These are phyloP conservation scores for Neurospora africana DNA, from an alignment of 495 filamentous ascomycete genomes.

Conservation along the genomic window DNA sequence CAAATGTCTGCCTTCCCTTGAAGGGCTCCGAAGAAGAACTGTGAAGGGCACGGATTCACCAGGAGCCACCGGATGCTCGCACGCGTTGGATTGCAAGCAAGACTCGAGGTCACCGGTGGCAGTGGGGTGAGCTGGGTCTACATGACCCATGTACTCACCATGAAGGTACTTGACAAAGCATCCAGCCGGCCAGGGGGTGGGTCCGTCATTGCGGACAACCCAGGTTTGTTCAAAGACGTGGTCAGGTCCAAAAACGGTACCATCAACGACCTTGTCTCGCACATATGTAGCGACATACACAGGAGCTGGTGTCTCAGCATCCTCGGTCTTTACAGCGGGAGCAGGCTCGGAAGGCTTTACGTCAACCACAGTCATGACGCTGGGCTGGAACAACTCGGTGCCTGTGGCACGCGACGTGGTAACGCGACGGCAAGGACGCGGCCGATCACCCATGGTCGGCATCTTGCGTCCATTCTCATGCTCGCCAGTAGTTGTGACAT, in stretches of 20 bases:
- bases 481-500: constrained; percentile 74
- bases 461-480: constrained; percentile 51
- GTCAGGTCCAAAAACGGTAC: constrained; percentile 55
- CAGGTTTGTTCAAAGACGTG: constrained; percentile 79
- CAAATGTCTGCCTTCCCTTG: constrained; percentile 59
- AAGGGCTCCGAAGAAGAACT: constrained; percentile 71
- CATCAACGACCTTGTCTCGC: constrained; percentile 68
- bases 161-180: constrained; percentile 86
- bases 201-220: constrained; percentile 81
- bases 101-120: constrained; percentile 58
- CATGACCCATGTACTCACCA: constrained; percentile 88
- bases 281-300: constrained; percentile 66
- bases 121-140: constrained; percentile 66
- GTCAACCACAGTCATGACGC: constrained; percentile 63
- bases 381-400: constrained; percentile 39
- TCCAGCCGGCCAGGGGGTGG: constrained; percentile 69
- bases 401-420: constrained; percentile 41
- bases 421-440: constrained; percentile 7
- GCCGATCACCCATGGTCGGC: constrained; percentile 58
- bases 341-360: constrained; percentile 47
- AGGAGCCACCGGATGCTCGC: constrained; percentile 53
- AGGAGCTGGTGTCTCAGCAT: constrained; percentile 15
- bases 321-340: constrained; percentile 18
- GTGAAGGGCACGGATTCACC: constrained; percentile 72
- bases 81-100: constrained; percentile 71